Evolutionary conservation across 768 basidiomycete genomes (phyloP), one percentile per base, ranked within the genome.

Genomic region (Polyporus arcularius): DNA sequence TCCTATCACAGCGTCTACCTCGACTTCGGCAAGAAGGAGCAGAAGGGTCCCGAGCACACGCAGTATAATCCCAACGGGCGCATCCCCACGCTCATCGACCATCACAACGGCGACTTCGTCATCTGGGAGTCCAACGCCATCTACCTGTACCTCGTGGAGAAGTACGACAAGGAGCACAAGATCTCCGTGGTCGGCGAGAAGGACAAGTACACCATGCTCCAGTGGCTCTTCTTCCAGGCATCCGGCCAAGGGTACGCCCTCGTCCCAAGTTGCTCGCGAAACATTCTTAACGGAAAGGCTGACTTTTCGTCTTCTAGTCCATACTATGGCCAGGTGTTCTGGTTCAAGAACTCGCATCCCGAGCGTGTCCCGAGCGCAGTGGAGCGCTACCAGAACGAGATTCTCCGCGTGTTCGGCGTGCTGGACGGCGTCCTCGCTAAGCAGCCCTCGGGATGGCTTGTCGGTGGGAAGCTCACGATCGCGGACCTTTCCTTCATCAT

Each of bases 111-210:
- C 31, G 71, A 69, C 57, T 72, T 74, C 53, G 57, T 63, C 15
- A 57, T 71, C 18, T 71, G 72, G 63, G 73, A 74, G 58, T 64
- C 68, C n/a, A 73, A 70, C 31, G 77, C 77, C 48, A 77, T 80
- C 58, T 51, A 78, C 35, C 63, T 75, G 2, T 79, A 77, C 66
- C 66, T 80, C 31, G 67, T 70, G 14, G 74, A 76, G 60, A 68
- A 72, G 49, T 80, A 79, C 61, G 80, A 80, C 65, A 63, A 45
- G 16, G 75, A 78, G 15, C 57, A 70, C 68, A 75, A 75, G 67
- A 30, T 66, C n/a, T 47, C 57, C 7, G 42, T 53, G 49, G 35
- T 30, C 4, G 57, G 41, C 16, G 38, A 21, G 18, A 46, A 54
- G 28, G 61, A 62, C 14, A 55, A 65, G 61, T 46, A 64, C 39